Conservation (phyloP, 768 basidiomycete species). For the Calocera cornea region DNA sequence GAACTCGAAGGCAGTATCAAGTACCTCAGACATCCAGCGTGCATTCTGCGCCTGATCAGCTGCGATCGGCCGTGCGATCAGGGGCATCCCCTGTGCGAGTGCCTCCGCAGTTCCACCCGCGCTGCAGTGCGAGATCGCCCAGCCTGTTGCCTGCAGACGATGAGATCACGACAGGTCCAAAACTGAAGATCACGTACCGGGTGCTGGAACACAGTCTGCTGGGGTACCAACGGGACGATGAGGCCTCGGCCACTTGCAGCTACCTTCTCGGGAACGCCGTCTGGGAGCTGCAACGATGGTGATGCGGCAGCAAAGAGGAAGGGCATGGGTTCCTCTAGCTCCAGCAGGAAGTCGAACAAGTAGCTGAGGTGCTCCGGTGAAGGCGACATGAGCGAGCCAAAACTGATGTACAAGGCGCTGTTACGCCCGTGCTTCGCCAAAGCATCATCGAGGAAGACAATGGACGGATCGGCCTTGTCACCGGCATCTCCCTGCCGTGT, state of each 20-base stretch:
- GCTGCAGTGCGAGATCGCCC: neutral
- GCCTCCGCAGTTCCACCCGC: neutral
- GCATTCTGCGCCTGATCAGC: neutral
- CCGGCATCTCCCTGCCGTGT: neutral
- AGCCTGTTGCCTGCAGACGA: neutral
- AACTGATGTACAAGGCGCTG: neutral
- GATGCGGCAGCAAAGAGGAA: slow-evolving; percentile 8
- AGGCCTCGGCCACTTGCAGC: slow-evolving; percentile 14
- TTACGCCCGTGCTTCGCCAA: neutral
- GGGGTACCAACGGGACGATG: slow-evolving; percentile 19
- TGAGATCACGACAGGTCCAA: neutral
- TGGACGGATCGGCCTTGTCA: neutral
- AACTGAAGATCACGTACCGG: slow-evolving; percentile 11
- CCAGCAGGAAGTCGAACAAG: neutral
- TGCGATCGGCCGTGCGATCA: neutral
- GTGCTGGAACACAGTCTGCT: slow-evolving; percentile 18
- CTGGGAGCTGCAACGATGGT: slow-evolving; percentile 12
- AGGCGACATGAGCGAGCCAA: neutral
- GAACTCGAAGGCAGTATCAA: neutral
- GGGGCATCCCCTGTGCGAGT: neutral
- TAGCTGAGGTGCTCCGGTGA: neutral
- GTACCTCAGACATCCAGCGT: neutral
- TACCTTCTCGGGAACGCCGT: slow-evolving; percentile 14
- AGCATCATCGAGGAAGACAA: neutral
- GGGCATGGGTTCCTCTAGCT: neutral